A percentile compares a stretch with the other conserved stretches of the same genome.
phyloP scores from a whole-genome alignment of 768 basidiomycete species.

The Phlegmacium glaucopus region DNA sequence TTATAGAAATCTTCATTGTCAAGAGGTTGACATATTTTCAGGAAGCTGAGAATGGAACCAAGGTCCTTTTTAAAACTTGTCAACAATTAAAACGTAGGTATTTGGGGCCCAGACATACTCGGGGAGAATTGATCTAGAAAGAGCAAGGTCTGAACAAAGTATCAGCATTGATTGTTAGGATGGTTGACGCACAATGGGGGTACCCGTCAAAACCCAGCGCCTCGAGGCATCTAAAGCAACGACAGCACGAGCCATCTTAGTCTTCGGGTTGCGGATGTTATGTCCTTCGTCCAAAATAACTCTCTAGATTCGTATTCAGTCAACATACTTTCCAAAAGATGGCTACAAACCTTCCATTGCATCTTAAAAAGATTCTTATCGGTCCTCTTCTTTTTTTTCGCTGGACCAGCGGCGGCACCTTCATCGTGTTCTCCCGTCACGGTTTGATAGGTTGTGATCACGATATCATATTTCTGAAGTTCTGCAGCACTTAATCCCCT shows the following conservation, averaged over 20 bases:
- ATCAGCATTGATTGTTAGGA: neutral
- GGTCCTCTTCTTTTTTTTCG: conserved; percentile 61
- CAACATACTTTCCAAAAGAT: neutral
- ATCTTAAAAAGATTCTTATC: conserved; percentile 61
- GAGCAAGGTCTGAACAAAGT: conserved; percentile 1
- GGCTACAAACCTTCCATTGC: conserved; percentile 69
- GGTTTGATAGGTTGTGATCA: conserved; percentile 83
- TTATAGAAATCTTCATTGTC: conserved; percentile 84
- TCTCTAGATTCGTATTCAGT: conserved; percentile 37
- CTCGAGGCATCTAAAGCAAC: conserved; percentile 62
- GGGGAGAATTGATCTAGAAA: conserved; percentile 73
- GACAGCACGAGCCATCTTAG: conserved; percentile 77
- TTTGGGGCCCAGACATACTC: conserved; percentile 33
- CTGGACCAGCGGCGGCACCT: conserved; percentile 25
- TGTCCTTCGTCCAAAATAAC: conserved; percentile 90
- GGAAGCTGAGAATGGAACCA: conserved; percentile 81
- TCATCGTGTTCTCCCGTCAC: conserved; percentile 55
- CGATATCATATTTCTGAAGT: conserved; percentile 66
- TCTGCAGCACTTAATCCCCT: conserved; percentile 56
- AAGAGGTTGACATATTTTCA: conserved; percentile 80
- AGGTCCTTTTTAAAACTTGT: conserved; percentile 60
- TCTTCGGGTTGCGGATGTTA: conserved; percentile 79
- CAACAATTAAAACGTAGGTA: neutral
- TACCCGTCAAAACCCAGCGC: conserved; percentile 81
- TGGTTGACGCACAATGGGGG: conserved; percentile 72